Evolutionary conservation across 805 yeast species (phyloP).

Genomic region (Wickerhamomyces strasburgensis): DNA sequence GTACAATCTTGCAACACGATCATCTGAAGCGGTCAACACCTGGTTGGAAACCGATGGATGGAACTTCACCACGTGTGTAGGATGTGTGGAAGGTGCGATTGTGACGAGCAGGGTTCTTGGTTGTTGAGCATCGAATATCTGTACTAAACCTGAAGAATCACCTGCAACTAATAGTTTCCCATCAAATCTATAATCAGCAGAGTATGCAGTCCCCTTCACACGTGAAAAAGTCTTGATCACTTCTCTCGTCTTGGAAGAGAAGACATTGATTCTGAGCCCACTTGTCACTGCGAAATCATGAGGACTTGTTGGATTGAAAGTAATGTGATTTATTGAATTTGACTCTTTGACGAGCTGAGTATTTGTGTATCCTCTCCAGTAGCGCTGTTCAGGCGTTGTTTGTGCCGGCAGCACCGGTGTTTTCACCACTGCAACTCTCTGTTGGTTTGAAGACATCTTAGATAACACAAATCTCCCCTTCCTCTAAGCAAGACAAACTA

Average conservation of each 20-base stretch:
- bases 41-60: slow-evolving; percentile 74
- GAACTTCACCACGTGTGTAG: slow-evolving; percentile 91
- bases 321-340: slow-evolving; percentile 82
- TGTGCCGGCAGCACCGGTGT: slow-evolving; percentile 76
- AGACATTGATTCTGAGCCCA: slow-evolving; percentile 85
- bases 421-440: slow-evolving; percentile 59
- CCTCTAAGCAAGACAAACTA: too few relatives aligned
- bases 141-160: slow-evolving; percentile 91
- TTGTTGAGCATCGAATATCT: slow-evolving; percentile 78
- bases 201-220: slow-evolving; percentile 87
- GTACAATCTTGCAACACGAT: slow-evolving; percentile 78
- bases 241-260: slow-evolving; percentile 91
- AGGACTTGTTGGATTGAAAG: slow-evolving; percentile 81
- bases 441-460: slow-evolving; percentile 76
- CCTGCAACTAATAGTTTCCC: slow-evolving; percentile 91
- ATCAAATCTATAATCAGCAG: slow-evolving; percentile 87
- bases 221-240: slow-evolving; percentile 80
- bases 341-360: slow-evolving; percentile 92
- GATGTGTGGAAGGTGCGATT: slow-evolving; percentile 76
- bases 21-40: slow-evolving; percentile 86
- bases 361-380: slow-evolving; percentile 82
- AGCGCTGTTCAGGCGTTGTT: slow-evolving; percentile 88
- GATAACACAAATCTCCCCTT: too few relatives aligned
- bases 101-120: slow-evolving; percentile 78
- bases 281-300: slow-evolving; percentile 92